Conservation (phyloP, 1,284 basidiomycete species). For the Vanrija pseudolonga region DNA sequence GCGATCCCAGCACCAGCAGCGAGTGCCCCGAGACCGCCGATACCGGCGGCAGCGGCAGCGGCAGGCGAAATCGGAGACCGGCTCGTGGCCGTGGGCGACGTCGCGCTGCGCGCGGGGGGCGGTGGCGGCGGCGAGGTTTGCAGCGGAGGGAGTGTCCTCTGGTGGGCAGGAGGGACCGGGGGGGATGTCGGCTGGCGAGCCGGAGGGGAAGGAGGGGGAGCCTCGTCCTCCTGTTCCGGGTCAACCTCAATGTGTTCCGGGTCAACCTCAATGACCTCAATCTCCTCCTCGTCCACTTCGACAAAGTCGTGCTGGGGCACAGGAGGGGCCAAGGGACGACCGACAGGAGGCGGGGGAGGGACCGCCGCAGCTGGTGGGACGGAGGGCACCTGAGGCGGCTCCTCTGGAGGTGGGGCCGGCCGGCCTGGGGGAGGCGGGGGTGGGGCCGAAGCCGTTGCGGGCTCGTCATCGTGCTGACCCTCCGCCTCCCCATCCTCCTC, state of each 20-base stretch:
- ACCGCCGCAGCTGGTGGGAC: constrained; percentile 12
- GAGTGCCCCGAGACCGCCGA: not conserved
- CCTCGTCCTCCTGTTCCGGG: constrained; percentile 8
- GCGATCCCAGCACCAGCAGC: not conserved
- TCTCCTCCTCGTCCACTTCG: constrained; percentile 1
- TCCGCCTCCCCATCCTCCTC: constrained; percentile 22
- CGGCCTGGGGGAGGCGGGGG: constrained; percentile 1
- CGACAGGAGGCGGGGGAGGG: not conserved
- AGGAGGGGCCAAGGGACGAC: too few relatives aligned
- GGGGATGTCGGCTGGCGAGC: constrained; percentile 8
- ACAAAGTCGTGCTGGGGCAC: too few relatives aligned
- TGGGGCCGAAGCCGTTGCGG: constrained; percentile 18
- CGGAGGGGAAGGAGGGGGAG: constrained; percentile 4
- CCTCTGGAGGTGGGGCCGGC: not conserved
- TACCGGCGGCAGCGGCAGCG: not conserved
- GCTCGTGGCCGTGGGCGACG: too few relatives aligned
- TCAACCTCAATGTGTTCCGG: constrained; percentile 14
- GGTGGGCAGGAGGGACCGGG: too few relatives aligned
- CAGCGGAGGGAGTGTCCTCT: not conserved
- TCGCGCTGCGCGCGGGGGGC: not conserved
- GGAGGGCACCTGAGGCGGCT: not conserved
- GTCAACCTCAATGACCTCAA: constrained; percentile 6
- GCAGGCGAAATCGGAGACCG: constrained; percentile 9
- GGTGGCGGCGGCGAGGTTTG: constrained; percentile 1
- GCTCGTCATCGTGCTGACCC: constrained; percentile 32